Evolutionary conservation across 1,284 basidiomycete genomes (phyloP).

Genomic region (Fomitopsis betulina): DNA sequence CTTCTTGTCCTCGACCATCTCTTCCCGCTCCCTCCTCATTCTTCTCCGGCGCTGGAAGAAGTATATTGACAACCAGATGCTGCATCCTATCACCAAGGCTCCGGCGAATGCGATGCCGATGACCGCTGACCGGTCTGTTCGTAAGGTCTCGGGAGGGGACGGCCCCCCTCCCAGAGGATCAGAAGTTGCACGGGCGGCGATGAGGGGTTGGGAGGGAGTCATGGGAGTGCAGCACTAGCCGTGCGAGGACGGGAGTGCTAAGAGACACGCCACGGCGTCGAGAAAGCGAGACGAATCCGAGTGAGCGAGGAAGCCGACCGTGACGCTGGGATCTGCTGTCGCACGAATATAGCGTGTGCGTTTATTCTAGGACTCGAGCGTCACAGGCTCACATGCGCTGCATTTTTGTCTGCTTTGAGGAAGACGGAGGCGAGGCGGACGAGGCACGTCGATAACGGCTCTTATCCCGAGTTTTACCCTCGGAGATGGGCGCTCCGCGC

Average conservation of each 20-base stretch:
- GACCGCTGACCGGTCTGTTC: conserved; percentile 17
- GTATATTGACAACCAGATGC: conserved; percentile 37
- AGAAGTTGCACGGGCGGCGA: background rate
- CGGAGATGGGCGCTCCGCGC: background rate
- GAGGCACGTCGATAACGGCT: background rate
- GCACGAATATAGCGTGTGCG: background rate
- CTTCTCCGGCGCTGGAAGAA: conserved; percentile 31
- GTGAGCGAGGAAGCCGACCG: background rate
- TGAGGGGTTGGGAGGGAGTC: background rate
- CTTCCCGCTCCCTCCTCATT: conserved; percentile 32
- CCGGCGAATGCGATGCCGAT: conserved; percentile 44
- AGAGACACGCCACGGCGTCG: background rate
- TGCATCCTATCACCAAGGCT: conserved; percentile 32
- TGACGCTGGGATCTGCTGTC: background rate
- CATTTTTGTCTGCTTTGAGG: background rate
- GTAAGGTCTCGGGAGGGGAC: background rate
- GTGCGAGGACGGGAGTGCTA: background rate
- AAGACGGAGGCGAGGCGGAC: background rate
- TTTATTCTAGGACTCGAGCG: background rate
- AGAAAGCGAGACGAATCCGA: background rate
- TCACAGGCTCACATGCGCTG: background rate
- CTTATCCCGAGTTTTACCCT: background rate
- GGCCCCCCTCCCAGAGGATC: background rate
- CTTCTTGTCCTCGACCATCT: conserved; percentile 12
- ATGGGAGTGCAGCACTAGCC: conserved; percentile 1